These are phyloP conservation scores for Neospermospora avenae DNA, from an alignment of 2,329 filamentous ascomycete genomes.

Conservation along the genomic window DNA sequence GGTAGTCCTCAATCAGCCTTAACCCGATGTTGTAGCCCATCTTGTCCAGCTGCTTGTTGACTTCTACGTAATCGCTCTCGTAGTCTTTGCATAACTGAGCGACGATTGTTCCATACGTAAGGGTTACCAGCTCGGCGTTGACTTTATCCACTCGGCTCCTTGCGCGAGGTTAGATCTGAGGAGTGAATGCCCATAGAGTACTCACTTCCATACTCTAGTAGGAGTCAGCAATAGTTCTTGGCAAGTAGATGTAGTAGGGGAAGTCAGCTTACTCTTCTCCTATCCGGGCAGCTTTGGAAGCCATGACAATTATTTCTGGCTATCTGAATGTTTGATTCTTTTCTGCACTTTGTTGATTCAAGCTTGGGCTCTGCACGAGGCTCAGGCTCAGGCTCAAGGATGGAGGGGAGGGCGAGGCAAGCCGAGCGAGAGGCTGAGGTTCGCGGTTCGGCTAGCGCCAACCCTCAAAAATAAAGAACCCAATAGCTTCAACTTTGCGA, in stretches of 20 bases:
- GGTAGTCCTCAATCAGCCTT: constrained; percentile 93
- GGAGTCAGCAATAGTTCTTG: constrained; percentile 24
- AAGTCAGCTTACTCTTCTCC: constrained; percentile 65
- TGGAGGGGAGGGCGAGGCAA: not conserved
- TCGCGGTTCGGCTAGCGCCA: constrained; percentile 3
- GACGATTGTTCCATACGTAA: constrained; percentile 97
- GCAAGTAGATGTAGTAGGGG: not conserved
- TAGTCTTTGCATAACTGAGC: constrained; percentile 96
- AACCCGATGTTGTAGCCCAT: constrained; percentile 99
- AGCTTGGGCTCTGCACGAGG: not conserved
- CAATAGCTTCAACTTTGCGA: constrained; percentile 1
- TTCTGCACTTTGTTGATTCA: not conserved
- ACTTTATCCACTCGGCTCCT: constrained; percentile 97
- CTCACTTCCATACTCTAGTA: constrained; percentile 39
- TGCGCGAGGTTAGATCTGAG: constrained; percentile 33
- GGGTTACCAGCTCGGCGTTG: constrained; percentile 93
- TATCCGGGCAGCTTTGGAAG: constrained; percentile 64
- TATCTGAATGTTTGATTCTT: not conserved
- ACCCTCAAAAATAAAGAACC: not conserved
- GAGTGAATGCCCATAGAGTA: constrained; percentile 10
- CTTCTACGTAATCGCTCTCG: constrained; percentile 87
- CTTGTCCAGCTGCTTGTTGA: constrained; percentile 96
- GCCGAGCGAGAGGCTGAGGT: constrained; percentile 9
- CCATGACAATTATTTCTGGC: constrained; percentile 25
- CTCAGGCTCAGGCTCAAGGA: too few relatives aligned